Base-by-base conservation (phyloP, 768 basidiomycete species). In the Boletus subparvulus region DNA sequence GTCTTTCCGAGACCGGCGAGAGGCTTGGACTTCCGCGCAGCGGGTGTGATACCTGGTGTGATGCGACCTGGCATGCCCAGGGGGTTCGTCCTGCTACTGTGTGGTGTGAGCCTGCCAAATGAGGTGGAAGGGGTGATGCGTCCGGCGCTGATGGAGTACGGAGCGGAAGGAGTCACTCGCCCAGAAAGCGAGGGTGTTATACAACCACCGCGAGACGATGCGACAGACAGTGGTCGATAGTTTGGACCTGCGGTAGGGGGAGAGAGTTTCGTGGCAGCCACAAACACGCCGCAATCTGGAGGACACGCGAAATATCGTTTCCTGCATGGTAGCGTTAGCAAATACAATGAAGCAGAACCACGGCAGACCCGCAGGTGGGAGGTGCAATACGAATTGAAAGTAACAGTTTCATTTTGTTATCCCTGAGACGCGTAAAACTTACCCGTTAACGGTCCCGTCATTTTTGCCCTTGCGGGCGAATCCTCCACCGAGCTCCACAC, bases 381-480 rank as follows among this genome's bases (percentile, higher is more conserved):
- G 24, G 43, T 33, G 40, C 4, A 24, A 48, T 5, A 19, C 1
- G 19, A 28, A 32, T 50, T 12, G 44, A 65, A 46, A 17, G 44
- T 9, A 33, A 6, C 19, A 32, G 16, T n/a, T 43, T 46, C 30
- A 11, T 14, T 13, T 24, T n/a, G 32, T 26, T 28, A 39, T 44
- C 32, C 14, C 24, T 26, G 42, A 47, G 42, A 55, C 14, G 8
- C 10, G 14, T 1, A 11, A 50, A 21, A 80, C 92, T 77, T 68
- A 97, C 95, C 92, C 92, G 59, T 78, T 81, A 6, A 96, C 94
- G 44, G 84, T 83, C 35, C 96, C 96, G 64, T 98, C 84, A 65
- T 99, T 99, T 77, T 98, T 99, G 1, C 96, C 96, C 70, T 90
- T 91, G 19, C 96, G 94, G 17, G 80, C 72, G 68, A 94, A 96